Base-by-base conservation (phyloP, 495 filamentous ascomycete species). In the Penicillium crystallinum region DNA sequence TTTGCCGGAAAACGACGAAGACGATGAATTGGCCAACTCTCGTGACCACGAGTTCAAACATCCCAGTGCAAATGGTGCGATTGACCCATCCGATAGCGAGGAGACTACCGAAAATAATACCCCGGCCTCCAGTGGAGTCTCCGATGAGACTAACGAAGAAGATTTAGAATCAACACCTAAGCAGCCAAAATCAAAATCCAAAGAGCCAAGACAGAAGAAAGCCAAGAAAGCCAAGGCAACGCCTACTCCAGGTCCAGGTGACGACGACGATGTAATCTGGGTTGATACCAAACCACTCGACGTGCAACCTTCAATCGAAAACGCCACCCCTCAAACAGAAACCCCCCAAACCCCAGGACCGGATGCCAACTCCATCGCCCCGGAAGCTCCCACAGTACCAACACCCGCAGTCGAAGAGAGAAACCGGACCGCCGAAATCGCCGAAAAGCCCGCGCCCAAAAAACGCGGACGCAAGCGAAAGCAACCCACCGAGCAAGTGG, bases 381-480 rank as follows among this genome's bases (percentile, higher is more conserved):
- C 36, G 0, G 11, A 23, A 6, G 3, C 9, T 6, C 3, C 34
- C 10, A n/a, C 33, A 27, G 7, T 7, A 27, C 23, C 23, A 27
- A 7, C 23, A 2, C 25, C 38, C 19, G 17, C 35, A 41, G n/a
- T 29, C 1, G 53, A 55, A 35, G 12, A 35, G 7, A 43, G 49
- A n/a, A 27, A 18, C 4, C 46, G 22, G 36, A 7, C 19, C 23
- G 6, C 21, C 14, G 18, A 52, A n/a, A 56, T 55, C 19, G 35
- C 19, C 29, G 39, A 36, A 8, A 51, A 46, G 17, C 54, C 64
- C 17, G 57, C 54, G 0, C 66, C 71, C 21, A 75, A 72, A 46
- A 77, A 76, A 57, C 72, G 73, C 47, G 73, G 75, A 10, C 71
- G 75, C 29, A 76, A 76, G 54, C 69, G 68, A 36, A 77, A 75